Conservation (phyloP, 1,139 yeast genomes). For the Nakaseomyces nivariensis region DNA sequence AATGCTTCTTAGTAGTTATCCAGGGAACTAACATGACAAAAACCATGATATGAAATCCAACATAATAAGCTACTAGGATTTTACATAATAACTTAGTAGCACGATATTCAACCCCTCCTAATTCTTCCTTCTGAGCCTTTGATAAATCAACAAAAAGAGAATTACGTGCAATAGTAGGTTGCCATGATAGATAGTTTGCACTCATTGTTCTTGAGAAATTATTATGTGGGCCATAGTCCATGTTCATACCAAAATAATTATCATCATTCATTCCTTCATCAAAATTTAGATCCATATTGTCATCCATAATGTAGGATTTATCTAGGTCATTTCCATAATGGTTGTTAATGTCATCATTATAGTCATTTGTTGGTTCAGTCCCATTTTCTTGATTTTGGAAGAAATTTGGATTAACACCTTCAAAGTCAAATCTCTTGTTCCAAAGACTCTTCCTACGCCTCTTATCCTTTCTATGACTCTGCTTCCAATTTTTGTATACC, state of each 20-base stretch:
- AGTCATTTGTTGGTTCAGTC: constrained; percentile 11
- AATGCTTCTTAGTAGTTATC: constrained; percentile 38
- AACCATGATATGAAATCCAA: constrained; percentile 64
- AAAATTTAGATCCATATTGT: constrained; percentile 2
- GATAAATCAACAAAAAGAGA: constrained; percentile 80
- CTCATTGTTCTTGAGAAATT: constrained; percentile 34
- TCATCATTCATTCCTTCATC: constrained; percentile 11
- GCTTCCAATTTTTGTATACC: constrained; percentile 29
- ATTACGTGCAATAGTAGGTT: constrained; percentile 86
- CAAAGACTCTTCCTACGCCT: constrained; percentile 17
- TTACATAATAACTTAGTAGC: constrained; percentile 69
- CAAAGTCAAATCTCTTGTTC: constrained; percentile 7
- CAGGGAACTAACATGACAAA: constrained; percentile 56
- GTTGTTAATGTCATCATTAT: constrained; percentile 6
- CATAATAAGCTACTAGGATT: constrained; percentile 54
- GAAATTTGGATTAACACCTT: constrained; percentile 11
- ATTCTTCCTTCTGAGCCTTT: constrained; percentile 79
- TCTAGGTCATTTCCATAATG: background rate
- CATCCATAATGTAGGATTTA: background rate
- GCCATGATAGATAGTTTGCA: constrained; percentile 72
- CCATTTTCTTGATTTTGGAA: constrained; percentile 10
- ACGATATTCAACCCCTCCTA: constrained; percentile 95
- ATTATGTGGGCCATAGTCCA: constrained; percentile 11
- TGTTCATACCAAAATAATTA: constrained; percentile 18
- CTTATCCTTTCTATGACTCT: constrained; percentile 13